Evolutionary conservation across 768 basidiomycete genomes (phyloP).

Genomic region (Lactarius hatsudake): DNA sequence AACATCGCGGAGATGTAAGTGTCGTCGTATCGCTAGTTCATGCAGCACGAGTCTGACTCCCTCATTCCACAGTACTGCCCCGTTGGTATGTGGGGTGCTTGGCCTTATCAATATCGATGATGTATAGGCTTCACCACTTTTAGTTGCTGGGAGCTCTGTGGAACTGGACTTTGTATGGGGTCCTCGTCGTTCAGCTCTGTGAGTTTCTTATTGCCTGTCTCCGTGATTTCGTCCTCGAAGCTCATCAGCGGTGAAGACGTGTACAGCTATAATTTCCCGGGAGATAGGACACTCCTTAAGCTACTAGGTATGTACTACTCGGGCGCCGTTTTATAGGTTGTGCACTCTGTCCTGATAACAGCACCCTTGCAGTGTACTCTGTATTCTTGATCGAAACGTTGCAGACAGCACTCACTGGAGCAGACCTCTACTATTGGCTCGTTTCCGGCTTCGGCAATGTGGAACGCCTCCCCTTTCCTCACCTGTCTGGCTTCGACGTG

Average conservation of each 20-base stretch:
- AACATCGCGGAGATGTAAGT: background rate
- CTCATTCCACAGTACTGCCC: background rate
- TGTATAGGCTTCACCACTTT: background rate
- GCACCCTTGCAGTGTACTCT: slow-evolving; percentile 28
- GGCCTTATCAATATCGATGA: no score
- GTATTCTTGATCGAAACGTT: slow-evolving; percentile 31
- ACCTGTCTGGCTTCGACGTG: slow-evolving; percentile 31
- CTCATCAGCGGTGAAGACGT: slow-evolving; percentile 9
- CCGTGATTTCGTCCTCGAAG: no score
- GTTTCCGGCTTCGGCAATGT: slow-evolving; percentile 34
- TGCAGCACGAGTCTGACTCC: background rate
- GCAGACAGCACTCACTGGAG: slow-evolving; percentile 31
- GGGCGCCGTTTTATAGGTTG: background rate
- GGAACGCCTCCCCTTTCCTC: slow-evolving; percentile 23
- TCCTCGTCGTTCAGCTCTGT: slow-evolving; percentile 35
- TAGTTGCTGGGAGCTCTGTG: slow-evolving; percentile 22
- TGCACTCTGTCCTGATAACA: background rate
- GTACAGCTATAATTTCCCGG: slow-evolving; percentile 18
- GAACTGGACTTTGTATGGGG: slow-evolving; percentile 33
- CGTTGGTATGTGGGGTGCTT: background rate
- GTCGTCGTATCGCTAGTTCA: no score
- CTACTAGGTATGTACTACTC: slow-evolving; percentile 1
- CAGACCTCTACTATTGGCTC: slow-evolving; percentile 34
- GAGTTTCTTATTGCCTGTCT: slow-evolving; percentile 10
- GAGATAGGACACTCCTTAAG: slow-evolving; percentile 2